Evolutionary conservation across 495 filamentous ascomycete species (phyloP), one percentile per base, ranked within the genome.

Genomic region (Penicillium canescens): DNA sequence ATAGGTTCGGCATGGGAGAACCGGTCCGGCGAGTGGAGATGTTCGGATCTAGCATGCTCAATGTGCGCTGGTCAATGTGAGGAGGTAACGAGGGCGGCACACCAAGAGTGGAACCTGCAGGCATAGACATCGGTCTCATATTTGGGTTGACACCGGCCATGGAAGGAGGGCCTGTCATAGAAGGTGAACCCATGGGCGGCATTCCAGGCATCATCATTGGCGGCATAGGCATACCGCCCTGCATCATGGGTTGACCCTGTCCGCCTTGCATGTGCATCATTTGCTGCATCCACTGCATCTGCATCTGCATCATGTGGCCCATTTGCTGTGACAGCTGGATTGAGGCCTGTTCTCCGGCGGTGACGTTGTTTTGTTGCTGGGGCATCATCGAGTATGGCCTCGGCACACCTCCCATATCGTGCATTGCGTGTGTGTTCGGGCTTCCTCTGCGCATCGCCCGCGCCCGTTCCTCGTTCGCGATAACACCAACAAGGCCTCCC

Each of bases 221-320:
- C n/a, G 40, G 61, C 62, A 60, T 55, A 26, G 54, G 57, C 56
- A 61, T 67, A 33, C 49, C 57, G 18, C 63, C 55, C 56, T 35
- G 49, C 49, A 51, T 43, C 49, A 51, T 51, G 6, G 56, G 57
- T 33, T 59, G 65, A 24, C 54, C 65, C 36, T 67, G 68, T 13
- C 59, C 62, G 33, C 71, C 68, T 52, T 77, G 86, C 81, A 92
- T 87, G 52, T 91, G 87, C 84, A 92, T 90, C 77, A 91, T 80
- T 59, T 80, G 75, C 60, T 84, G 81, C 83, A 86, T 86, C 74
- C 76, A 88, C 52, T 94, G 88, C 86, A 96, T 92, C 66, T 95
- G 91, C 86, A 95, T 90, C 62, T 91, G 87, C 87, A 94, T 90
- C 75, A 93, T 92, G 59, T 87, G 83, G 21, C 82, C 79, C 90